Evolutionary conservation across 2,329 filamentous ascomycete species (phyloP).

Genomic region (Scytalidium sp.): DNA sequence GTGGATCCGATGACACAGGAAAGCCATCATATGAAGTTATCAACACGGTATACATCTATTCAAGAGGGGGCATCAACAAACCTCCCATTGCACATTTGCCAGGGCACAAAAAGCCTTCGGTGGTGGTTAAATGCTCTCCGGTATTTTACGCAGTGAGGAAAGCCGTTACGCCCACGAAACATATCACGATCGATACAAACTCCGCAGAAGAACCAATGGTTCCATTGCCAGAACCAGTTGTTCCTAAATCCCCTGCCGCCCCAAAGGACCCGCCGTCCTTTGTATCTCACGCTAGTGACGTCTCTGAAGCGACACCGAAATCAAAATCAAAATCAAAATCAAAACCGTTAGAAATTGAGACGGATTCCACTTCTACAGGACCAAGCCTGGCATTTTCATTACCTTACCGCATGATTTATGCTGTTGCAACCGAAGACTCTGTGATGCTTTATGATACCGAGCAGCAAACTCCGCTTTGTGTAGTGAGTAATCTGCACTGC

Average conservation of each 20-base stretch:
- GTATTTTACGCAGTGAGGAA: slow-evolving; percentile 80
- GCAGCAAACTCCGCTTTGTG: slow-evolving; percentile 86
- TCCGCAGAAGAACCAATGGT: slow-evolving; percentile 81
- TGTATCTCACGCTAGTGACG: slow-evolving; percentile 46
- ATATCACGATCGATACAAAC: slow-evolving; percentile 93
- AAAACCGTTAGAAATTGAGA: slow-evolving; percentile 38
- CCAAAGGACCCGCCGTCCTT: slow-evolving; percentile 81
- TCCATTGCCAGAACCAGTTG: slow-evolving; percentile 75
- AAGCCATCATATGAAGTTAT: slow-evolving; percentile 82
- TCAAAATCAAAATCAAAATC: slow-evolving; percentile 45
- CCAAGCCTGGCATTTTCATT: slow-evolving; percentile 75
- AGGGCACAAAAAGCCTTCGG: slow-evolving; percentile 96
- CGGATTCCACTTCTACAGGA: slow-evolving; percentile 49
- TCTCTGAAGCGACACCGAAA: slow-evolving; percentile 43
- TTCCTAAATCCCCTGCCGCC: slow-evolving; percentile 47
- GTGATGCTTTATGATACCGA: slow-evolving; percentile 96
- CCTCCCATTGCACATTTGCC: slow-evolving; percentile 92
- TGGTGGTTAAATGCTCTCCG: slow-evolving; percentile 92
- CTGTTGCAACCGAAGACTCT: slow-evolving; percentile 93
- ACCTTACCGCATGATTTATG: slow-evolving; percentile 92
- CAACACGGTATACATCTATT: slow-evolving; percentile 99
- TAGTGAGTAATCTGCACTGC: slow-evolving; percentile 96
- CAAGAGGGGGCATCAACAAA: slow-evolving; percentile 92
- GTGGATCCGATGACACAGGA: slow-evolving; percentile 55
- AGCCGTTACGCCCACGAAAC: slow-evolving; percentile 65